Percentiles rank a stretch among this genome's conserved stretches.
phyloP scores from a whole-genome alignment of 768 basidiomycete species.

The Tephrocybe sp. region DNA sequence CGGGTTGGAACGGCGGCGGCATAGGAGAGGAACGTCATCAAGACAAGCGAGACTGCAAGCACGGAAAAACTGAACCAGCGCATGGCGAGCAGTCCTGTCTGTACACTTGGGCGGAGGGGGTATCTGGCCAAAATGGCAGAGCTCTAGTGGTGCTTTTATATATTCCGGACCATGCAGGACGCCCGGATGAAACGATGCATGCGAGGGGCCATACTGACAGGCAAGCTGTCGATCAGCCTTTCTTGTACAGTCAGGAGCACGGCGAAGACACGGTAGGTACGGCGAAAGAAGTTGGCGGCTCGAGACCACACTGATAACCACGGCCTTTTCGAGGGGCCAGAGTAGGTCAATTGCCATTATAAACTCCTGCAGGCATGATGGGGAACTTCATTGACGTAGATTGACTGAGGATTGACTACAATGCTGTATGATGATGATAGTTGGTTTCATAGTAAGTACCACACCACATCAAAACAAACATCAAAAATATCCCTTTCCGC shows the following conservation, averaged over 20 bases:
- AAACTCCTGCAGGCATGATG: not conserved
- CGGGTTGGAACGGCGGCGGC: conserved; percentile 5
- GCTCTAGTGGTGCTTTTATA: conserved; percentile 5
- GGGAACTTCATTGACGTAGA: conserved; percentile 8
- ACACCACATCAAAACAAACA: conserved; percentile 7
- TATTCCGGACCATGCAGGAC: not conserved
- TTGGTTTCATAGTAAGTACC: not conserved
- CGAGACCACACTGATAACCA: conserved; percentile 5
- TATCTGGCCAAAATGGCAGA: not conserved
- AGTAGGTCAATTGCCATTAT: not conserved
- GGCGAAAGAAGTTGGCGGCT: conserved; percentile 10
- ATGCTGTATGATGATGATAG: not conserved
- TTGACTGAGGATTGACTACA: not conserved
- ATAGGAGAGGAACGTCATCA: conserved; percentile 5
- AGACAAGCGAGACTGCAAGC: not conserved
- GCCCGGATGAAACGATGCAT: conserved; percentile 8
- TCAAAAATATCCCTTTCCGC: conserved; percentile 7
- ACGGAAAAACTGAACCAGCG: conserved; percentile 6
- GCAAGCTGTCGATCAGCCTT: conserved; percentile 12
- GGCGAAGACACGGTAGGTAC: conserved; percentile 9
- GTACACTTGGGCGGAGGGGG: not conserved
- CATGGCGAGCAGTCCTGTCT: conserved; percentile 4
- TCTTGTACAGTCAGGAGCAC: conserved; percentile 12
- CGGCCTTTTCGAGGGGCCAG: not conserved
- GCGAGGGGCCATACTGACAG: conserved; percentile 6